Evolutionary conservation across 805 yeast genomes (phyloP).

Genomic region (Helenozyma baotianmanensis): DNA sequence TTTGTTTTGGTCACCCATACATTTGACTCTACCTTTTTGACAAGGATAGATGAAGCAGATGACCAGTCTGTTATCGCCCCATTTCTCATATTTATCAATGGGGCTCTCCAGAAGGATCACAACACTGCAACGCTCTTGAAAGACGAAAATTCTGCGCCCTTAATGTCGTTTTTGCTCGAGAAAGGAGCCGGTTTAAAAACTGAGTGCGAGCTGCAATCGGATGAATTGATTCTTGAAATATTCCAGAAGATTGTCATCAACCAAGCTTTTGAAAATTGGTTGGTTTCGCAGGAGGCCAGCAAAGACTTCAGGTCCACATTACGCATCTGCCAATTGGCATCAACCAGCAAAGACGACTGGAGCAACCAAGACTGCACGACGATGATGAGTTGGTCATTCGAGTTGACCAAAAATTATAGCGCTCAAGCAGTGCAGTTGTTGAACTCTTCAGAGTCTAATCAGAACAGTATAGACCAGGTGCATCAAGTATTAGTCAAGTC

Average conservation of each 20-base stretch:
- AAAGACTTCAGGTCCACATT: too few relatives aligned
- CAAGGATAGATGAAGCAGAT: background rate
- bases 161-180: slow-evolving; percentile 3
- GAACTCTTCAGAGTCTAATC: too few relatives aligned
- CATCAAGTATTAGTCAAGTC: slow-evolving; percentile 15
- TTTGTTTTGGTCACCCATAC: slow-evolving; percentile 2
- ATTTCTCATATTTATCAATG: slow-evolving; percentile 3
- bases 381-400: slow-evolving; percentile 39
- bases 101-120: background rate
- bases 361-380: slow-evolving; percentile 31
- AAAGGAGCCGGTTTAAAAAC: background rate
- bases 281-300: background rate
- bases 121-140: background rate
- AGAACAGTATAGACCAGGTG: too few relatives aligned
- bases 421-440: slow-evolving; percentile 4
- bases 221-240: background rate
- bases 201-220: background rate
- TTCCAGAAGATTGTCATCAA: slow-evolving; percentile 5
- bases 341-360: slow-evolving; percentile 40
- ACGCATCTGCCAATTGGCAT: too few relatives aligned
- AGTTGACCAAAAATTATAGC: slow-evolving; percentile 21
- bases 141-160: background rate
- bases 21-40: slow-evolving; percentile 1
- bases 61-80: slow-evolving; percentile 4
- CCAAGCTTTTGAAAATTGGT: background rate